Conservation (phyloP, 345 rosid genomes). For the Salix brachista region DNA sequence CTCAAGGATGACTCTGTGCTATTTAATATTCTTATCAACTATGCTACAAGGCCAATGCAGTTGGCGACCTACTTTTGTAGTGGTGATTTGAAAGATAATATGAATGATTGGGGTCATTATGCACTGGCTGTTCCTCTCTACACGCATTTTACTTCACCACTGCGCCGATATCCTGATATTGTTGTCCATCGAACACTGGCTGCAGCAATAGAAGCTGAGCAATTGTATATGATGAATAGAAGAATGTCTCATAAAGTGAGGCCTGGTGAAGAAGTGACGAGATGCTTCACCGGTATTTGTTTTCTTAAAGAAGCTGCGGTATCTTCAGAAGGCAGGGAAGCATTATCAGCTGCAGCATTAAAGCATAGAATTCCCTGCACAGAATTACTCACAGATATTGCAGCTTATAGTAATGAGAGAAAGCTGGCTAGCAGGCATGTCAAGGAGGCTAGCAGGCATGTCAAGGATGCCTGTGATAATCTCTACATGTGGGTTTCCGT, state of each 20-base stretch:
- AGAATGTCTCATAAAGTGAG: constrained; percentile 10
- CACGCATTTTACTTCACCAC: constrained; percentile 92
- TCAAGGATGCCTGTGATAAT: constrained; percentile 74
- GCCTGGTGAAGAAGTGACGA: constrained; percentile 13
- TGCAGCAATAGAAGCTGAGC: constrained; percentile 80
- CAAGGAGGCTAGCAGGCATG: constrained; percentile 70
- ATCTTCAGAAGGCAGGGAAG: constrained; percentile 55
- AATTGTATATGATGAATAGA: constrained; percentile 33
- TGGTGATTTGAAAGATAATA: constrained; percentile 50
- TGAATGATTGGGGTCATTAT: constrained; percentile 75
- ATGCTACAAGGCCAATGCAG: constrained; percentile 84
- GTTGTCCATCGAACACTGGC: constrained; percentile 84
- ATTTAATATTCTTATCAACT: constrained; percentile 52
- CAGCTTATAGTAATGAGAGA: constrained; percentile 63
- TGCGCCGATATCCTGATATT: constrained; percentile 84
- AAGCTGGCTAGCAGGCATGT: constrained; percentile 69
- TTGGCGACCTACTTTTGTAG: constrained; percentile 76
- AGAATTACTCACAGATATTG: constrained; percentile 49
- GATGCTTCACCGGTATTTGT: constrained; percentile 55
- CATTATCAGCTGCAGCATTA: constrained; percentile 51
- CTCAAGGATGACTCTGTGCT: constrained; percentile 70
- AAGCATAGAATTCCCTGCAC: constrained; percentile 55
- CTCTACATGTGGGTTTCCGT: constrained; percentile 78
- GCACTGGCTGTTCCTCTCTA: constrained; percentile 75
- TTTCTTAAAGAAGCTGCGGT: constrained; percentile 55